These are phyloP conservation scores for Punctularia strigosozonata DNA, from an alignment of 768 basidiomycete genomes.

Conservation along the genomic window DNA sequence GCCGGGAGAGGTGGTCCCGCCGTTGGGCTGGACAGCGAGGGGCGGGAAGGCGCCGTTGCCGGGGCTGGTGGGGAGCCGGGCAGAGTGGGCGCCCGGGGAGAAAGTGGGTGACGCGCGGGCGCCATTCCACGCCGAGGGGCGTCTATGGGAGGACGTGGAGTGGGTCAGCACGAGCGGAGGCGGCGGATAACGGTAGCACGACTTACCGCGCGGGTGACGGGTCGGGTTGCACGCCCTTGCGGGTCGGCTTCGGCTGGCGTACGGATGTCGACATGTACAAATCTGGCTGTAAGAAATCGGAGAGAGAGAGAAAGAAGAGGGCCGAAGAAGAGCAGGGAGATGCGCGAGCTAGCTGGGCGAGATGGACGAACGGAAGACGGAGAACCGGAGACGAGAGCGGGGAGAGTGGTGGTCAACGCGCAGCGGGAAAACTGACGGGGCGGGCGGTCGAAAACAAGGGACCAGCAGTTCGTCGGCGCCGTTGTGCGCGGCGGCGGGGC, in stretches of 20 bases:
- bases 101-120: constrained; percentile 63
- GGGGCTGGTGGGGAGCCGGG: constrained; percentile 31
- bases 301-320: constrained; percentile 3
- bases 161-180: constrained; percentile 6
- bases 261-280: constrained; percentile 48
- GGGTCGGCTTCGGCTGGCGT: constrained; percentile 51
- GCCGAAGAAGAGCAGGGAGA: neutral
- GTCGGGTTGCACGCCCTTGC: constrained; percentile 48
- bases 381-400: neutral
- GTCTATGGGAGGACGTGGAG: constrained; percentile 14
- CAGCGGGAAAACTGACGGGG: too few species aligned
- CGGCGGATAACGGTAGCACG: constrained; percentile 20
- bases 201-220: constrained; percentile 25
- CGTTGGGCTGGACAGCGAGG: constrained; percentile 30
- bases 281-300: constrained; percentile 9
- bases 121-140: constrained; percentile 51
- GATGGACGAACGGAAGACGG: too few species aligned
- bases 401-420: too few species aligned
- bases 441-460: too few species aligned
- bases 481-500: too few species aligned
- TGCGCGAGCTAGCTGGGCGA: constrained; percentile 4
- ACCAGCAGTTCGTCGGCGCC: too few species aligned
- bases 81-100: constrained; percentile 33
- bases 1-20: constrained; percentile 18
- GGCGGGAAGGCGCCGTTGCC: constrained; percentile 15